Percentiles rank a stretch among this genome's conserved stretches.
These are phyloP conservation scores for Mimosa bimucronata DNA, from an alignment of 306 rosid genomes.

Conservation along the genomic window DNA sequence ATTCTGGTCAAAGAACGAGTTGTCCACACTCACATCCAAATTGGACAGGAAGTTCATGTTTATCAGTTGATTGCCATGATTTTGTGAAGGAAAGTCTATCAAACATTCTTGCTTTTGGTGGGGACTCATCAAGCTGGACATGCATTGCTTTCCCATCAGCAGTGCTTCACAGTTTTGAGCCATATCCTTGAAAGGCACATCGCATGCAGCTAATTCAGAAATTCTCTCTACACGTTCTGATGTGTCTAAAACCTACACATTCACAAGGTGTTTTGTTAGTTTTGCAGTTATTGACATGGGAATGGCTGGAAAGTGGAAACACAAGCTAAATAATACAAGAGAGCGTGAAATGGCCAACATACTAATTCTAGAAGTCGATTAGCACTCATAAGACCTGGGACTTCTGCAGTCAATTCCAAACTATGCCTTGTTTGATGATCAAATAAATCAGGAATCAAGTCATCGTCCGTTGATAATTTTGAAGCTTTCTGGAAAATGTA, in stretches of 20 bases:
- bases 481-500: slow-evolving; percentile 55
- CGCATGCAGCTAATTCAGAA: slow-evolving; percentile 53
- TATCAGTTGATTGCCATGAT: slow-evolving; percentile 45
- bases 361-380: slow-evolving; percentile 90
- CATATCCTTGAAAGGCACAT: slow-evolving; percentile 82
- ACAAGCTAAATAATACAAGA: slow-evolving; percentile 32
- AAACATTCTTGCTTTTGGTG: slow-evolving; percentile 51
- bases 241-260: slow-evolving; percentile 72
- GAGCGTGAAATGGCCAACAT: slow-evolving; percentile 46
- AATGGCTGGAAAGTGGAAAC: slow-evolving; percentile 34
- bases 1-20: slow-evolving; percentile 44
- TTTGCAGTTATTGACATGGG: slow-evolving; percentile 18
- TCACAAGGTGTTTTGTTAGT: slow-evolving; percentile 29
- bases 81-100: slow-evolving; percentile 35
- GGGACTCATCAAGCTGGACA: slow-evolving; percentile 71
- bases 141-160: slow-evolving; percentile 73
- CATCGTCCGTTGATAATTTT: slow-evolving; percentile 58
- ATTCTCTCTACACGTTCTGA: slow-evolving; percentile 63
- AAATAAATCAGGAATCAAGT: slow-evolving; percentile 54
- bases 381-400: slow-evolving; percentile 65
- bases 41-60: slow-evolving; percentile 28
- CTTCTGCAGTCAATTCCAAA: slow-evolving; percentile 45
- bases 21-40: slow-evolving; percentile 24
- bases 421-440: slow-evolving; percentile 55
- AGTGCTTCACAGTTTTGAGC: slow-evolving; percentile 79